Base-by-base conservation (phyloP, 2,329 filamentous ascomycete species). In the Chalara sp. region DNA sequence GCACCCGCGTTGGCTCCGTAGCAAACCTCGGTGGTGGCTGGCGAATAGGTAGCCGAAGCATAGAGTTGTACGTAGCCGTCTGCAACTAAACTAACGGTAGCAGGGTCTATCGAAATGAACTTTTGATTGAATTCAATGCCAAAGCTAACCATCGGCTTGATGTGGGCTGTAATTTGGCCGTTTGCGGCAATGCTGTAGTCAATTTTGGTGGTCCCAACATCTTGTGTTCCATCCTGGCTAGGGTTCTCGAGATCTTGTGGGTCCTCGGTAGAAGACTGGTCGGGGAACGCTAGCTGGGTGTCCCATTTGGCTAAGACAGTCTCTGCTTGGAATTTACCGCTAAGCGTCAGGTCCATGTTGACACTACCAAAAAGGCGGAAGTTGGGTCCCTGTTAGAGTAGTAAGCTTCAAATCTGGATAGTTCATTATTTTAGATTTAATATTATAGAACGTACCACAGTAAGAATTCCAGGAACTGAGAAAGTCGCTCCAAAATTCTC, bases 101-200 rank as follows among this genome's bases (percentile, higher is more conserved):
- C 13, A 28, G n/a, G 13, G 10, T 42, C 37, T 11, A 42, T n/a
- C 12, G 29, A 12, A 31, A 48, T 13, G 32, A 48, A 48, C 33
- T 48, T 31, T n/a, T 13, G 33, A 42, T 48, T 48, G 10, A 48
- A 48, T 33, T 48, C 33, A 31, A 48, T 48, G 10, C 35, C 46
- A 31, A 31, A 48, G 29, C n/a, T 48, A 28, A 42, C 29, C 6
- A 29, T 42, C n/a, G 37, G 46, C 35, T 48, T 48, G 46, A 42
- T 28, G 30, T 48, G 35, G 33, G 35, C 46, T 29, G 35, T 48
- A 32, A 48, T 13, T 6, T 47, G 45, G 10, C 45, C 32, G 10
- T 47, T 40, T 37, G 28, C 6, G 12, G 32, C 35, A 12, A 47
- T 11, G n/a, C 45, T 29, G n/a, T 32, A 47, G 6, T 47, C 45